Percentiles rank a stretch among this genome's conserved stretches.
Conservation (phyloP, 352 stramenopile species). For the Phytophthora capsici region DNA sequence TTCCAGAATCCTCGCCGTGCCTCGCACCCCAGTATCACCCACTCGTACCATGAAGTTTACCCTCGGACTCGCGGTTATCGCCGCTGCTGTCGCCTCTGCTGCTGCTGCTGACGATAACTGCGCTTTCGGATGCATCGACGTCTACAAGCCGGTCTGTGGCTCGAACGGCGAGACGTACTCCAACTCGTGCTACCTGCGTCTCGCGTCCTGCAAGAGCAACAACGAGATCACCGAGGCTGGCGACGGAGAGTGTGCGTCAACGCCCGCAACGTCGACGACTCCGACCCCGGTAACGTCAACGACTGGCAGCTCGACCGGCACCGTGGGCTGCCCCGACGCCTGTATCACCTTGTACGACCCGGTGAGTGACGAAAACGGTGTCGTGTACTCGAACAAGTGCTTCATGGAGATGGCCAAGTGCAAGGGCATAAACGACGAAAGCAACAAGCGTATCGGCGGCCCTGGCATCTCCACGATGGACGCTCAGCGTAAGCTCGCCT, state of each 20-base stretch:
- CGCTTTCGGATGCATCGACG: constrained; percentile 25
- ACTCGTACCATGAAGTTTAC: constrained; percentile 23
- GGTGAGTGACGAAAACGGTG: constrained; percentile 38
- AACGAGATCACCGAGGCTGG: constrained; percentile 19
- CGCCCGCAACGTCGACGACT: constrained; percentile 13
- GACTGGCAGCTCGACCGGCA: not conserved
- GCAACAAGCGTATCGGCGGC: constrained; percentile 1
- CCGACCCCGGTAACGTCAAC: not conserved
- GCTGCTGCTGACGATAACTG: constrained; percentile 13
- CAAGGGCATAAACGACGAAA: constrained; percentile 18
- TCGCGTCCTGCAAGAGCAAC: constrained; percentile 39
- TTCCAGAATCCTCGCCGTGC: constrained; percentile 9
- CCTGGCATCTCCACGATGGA: constrained; percentile 3
- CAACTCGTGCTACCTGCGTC: constrained; percentile 38
- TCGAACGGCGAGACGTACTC: constrained; percentile 54
- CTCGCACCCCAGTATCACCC: not conserved
- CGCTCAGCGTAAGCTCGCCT: constrained; percentile 15
- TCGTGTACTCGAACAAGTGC: constrained; percentile 46
- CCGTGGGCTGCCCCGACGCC: constrained; percentile 3
- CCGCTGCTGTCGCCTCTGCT: not conserved
- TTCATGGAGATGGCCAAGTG: constrained; percentile 43
- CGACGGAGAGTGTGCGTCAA: constrained; percentile 33
- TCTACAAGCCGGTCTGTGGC: constrained; percentile 45
- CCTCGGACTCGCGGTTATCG: constrained; percentile 14
- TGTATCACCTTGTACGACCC: constrained; percentile 31